Conservation (phyloP, 2,329 filamentous ascomycete genomes). For the Apiospora phragmitis region DNA sequence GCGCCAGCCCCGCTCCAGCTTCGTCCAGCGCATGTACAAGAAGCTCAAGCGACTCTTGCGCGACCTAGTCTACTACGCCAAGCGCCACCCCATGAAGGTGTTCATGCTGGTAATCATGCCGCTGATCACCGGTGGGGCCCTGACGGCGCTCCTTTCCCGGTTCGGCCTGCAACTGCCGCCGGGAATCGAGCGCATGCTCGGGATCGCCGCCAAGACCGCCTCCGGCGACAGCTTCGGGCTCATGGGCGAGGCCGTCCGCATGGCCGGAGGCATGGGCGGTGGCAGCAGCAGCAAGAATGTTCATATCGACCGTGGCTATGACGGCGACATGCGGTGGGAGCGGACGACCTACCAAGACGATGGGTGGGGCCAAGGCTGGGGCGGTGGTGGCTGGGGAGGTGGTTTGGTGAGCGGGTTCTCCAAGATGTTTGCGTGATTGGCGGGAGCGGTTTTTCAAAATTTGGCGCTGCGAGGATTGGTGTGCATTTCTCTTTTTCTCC, state of each 20-base stretch:
- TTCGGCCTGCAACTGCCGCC: conserved; percentile 79
- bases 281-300: conserved; percentile 23
- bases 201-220: conserved; percentile 51
- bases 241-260: conserved; percentile 55
- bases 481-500: not conserved
- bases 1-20: conserved; percentile 78
- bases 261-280: conserved; percentile 42
- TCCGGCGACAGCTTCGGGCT: conserved; percentile 49
- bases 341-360: conserved; percentile 36
- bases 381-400: conserved; percentile 21
- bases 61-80: conserved; percentile 79
- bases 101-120: conserved; percentile 87
- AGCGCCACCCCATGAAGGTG: conserved; percentile 82
- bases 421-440: conserved; percentile 15
- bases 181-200: conserved; percentile 59
- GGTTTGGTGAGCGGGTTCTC: conserved; percentile 23
- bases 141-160: conserved; percentile 74
- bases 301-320: conserved; percentile 35
- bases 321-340: conserved; percentile 40
- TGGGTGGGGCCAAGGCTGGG: conserved; percentile 25
- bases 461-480: not conserved
- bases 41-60: conserved; percentile 78
- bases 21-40: conserved; percentile 71
- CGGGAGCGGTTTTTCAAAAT: not conserved
- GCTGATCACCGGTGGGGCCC: conserved; percentile 77